phyloP scores from a whole-genome alignment of 352 stramenopile genomes.

The Phytophthora pini region DNA sequence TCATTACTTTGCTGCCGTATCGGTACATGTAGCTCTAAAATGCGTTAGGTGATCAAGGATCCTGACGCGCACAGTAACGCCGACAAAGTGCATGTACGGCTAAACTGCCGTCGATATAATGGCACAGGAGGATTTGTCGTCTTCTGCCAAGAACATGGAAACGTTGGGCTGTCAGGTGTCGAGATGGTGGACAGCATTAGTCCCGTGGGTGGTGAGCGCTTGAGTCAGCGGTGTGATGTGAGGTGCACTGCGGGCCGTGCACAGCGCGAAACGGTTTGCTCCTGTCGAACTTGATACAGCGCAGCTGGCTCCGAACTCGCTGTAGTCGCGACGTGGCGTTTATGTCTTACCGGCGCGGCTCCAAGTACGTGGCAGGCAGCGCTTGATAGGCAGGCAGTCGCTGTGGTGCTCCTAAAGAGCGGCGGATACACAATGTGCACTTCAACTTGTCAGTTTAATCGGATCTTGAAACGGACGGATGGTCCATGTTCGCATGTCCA shows the following conservation, averaged over 20 bases:
- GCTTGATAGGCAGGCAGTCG: not conserved
- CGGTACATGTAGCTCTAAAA: not conserved
- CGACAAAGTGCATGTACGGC: not conserved
- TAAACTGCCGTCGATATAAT: not conserved
- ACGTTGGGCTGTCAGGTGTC: not conserved
- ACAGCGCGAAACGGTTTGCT: conserved; percentile 16
- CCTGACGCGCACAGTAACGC: too few relatives aligned
- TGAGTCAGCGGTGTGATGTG: not conserved
- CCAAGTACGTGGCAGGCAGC: conserved; percentile 18
- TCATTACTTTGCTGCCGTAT: not conserved
- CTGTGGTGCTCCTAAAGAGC: conserved; percentile 1
- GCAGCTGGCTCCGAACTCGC: conserved; percentile 6
- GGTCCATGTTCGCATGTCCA: conserved; percentile 11
- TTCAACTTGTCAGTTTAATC: conserved; percentile 22
- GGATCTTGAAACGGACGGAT: conserved; percentile 16
- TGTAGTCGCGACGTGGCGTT: conserved; percentile 16
- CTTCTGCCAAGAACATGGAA: conserved; percentile 2
- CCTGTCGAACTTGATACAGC: conserved; percentile 26
- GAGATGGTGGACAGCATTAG: not conserved
- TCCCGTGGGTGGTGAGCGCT: not conserved
- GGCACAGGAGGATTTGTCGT: not conserved
- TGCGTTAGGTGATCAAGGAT: too few relatives aligned
- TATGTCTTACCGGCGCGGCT: conserved; percentile 12
- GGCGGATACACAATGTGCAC: conserved; percentile 15
- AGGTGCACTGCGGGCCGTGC: not conserved